A percentile compares a stretch with the other conserved stretches of the same genome.
Evolutionary conservation across 495 filamentous ascomycete genomes (phyloP).

Genomic region (Tuber borchii): DNA sequence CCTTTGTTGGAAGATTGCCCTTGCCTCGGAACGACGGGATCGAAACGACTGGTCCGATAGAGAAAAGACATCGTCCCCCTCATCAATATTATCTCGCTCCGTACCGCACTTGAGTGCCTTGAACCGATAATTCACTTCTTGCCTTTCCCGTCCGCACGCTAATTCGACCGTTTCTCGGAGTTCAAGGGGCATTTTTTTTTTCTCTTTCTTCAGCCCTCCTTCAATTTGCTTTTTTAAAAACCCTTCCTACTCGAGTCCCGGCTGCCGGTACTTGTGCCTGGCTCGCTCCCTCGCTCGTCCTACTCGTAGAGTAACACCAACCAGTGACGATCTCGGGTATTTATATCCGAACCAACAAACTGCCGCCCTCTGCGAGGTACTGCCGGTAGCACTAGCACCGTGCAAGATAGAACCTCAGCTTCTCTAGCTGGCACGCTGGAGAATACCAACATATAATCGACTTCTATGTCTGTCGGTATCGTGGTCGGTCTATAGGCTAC

Average conservation of each 20-base stretch:
- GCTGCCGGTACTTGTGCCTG: not conserved
- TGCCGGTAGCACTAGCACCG: not conserved
- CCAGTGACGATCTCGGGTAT: not conserved
- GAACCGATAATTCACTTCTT: not conserved
- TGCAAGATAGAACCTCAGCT: not conserved
- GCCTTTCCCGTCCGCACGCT: not conserved
- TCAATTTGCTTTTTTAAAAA: not conserved
- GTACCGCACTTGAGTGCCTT: not conserved
- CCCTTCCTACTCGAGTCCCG: not conserved
- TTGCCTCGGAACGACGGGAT: not conserved
- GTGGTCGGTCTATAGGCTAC: not conserved
- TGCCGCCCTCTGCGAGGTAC: not conserved
- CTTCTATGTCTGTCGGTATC: not conserved
- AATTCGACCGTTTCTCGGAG: not conserved
- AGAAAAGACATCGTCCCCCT: not conserved
- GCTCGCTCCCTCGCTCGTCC: not conserved
- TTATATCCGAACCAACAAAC: not conserved
- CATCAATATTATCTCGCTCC: not conserved
- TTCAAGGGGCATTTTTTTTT: too few species aligned
- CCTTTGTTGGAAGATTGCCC: not conserved
- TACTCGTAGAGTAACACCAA: not conserved
- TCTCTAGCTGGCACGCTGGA: not conserved
- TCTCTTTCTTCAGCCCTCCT: not conserved
- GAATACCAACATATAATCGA: not conserved
- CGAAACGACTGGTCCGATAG: not conserved